Evolutionary conservation across 78 protist genomes (phyloP), one percentile per base, ranked within the genome.

Genomic region (Chrysochromulina parva): DNA sequence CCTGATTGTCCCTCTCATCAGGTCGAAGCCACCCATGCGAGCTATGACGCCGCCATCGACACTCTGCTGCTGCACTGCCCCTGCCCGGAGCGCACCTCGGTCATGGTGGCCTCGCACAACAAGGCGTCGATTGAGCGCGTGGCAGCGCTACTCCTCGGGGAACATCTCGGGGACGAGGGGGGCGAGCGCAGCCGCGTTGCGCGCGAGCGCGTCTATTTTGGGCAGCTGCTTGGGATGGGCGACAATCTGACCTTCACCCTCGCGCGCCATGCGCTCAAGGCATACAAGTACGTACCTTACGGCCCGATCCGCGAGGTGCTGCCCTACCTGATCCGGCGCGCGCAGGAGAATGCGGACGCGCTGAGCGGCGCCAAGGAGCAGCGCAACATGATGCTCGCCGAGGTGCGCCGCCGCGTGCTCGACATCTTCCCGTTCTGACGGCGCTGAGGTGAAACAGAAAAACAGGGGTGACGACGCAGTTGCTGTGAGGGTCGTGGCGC

Each of bases 231-330:
- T 52, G 89, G 87, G 58, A 55, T 90, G 97, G 60, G 91, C 20
- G 97, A 96, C 80, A 93, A 92, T 71, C 73, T 96, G 57, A 74
- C 96, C 78, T 90, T 74, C 67, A 81, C 90, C 10, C 89, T 94
- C 20, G 47, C n/a, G 7, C 80, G 60, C 3, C 47, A 28, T n/a
- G 38, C 90, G 76, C 54, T 88, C 84, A 58, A 59, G 74, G 65
- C 81, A 26, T 76, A 71, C 59, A 78, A 96, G 95, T 96, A 96
- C 71, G 94, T 96, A 6, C 98, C 98, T 14, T 96, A 95, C 48
- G 98, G 98, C 20, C 98, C 98, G 7, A 88, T 96, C 62, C 9
- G 55, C 28, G 93, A 94, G 89, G 96, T 94, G 50, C n/a, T 96
- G 84, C 96, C 96, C 6, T 96, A 96, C 90, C 89, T 96, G 53